Evolutionary conservation across 208 protist genomes (phyloP).

Genomic region (Eutreptiella sp.): DNA sequence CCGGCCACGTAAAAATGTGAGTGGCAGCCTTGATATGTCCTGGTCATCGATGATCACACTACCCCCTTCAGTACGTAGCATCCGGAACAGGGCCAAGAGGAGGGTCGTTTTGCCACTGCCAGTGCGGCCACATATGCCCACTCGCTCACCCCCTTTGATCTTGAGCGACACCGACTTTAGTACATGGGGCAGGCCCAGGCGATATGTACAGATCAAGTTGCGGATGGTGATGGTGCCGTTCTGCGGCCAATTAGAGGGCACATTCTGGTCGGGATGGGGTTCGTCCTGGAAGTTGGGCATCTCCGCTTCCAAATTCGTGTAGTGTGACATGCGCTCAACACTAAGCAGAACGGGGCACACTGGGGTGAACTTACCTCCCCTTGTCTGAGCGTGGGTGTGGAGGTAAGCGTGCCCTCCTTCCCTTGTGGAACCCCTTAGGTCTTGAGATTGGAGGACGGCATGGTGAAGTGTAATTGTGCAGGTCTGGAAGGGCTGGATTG

Average conservation of each 20-base stretch:
- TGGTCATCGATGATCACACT: constrained; percentile 73
- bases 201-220: constrained; percentile 24
- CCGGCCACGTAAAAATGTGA: constrained; percentile 51
- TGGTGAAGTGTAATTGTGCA: too few species aligned
- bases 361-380: too few species aligned
- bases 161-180: constrained; percentile 12
- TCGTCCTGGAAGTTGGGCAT: too few species aligned
- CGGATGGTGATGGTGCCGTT: constrained; percentile 29
- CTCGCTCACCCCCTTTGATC: constrained; percentile 28
- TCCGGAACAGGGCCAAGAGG: not conserved
- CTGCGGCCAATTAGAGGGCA: constrained; percentile 28
- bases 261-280: not conserved
- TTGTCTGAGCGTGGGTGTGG: too few species aligned
- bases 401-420: too few species aligned
- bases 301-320: constrained; percentile 21
- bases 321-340: constrained; percentile 21
- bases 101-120: constrained; percentile 53
- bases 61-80: not conserved
- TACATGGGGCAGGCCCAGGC: constrained; percentile 12
- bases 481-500: too few species aligned
- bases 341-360: too few species aligned
- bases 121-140: constrained; percentile 51
- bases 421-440: too few species aligned
- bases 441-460: too few species aligned
- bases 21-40: constrained; percentile 48